Base-by-base conservation (phyloP, 139 green algal genomes). In the Chlorella sp. region DNA sequence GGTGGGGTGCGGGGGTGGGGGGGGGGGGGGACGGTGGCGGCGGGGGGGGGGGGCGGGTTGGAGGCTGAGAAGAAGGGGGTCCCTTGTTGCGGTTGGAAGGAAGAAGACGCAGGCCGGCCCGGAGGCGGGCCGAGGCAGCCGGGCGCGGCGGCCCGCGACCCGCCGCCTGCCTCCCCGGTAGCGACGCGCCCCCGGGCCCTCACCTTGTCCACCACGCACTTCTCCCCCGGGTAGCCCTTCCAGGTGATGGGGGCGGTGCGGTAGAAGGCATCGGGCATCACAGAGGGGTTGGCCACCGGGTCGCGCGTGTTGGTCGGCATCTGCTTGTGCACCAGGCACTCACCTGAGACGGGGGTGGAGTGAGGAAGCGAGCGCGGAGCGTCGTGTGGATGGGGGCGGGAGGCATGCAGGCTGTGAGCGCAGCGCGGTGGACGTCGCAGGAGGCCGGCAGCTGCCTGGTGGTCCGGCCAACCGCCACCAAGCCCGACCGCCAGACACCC, bases 241-340 rank as follows among this genome's bases (percentile, higher is more conserved):
- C 88, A 96, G 35, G 64, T 81, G 77, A 89, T 69, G 51, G 89
- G 87, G 14, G 74, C 71, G 48, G 76, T 75, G 56, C 86, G 82
- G 77, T 83, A 90, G 48, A 67, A 67, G 38, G 67, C 40, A 71
- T 96, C 92, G 9, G 90, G 89, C 80, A 94, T 83, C n/a, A 68
- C 87, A 17, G 67, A 66, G 31, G 83, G 85, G 73, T 87, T 87
- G 60, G 38, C 23, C 14, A 79, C 76, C 17, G 78, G 56, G 79
- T 97, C 93, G 6, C 91, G 82, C 31, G 85, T 98, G 89, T 98
- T 97, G 45, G 74, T 81, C 27, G 95, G 95, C 14, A 42, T 86
- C 83, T 95, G 87, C 89, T 98, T 97, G 87, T 99, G 98, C 78
- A 99, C 91, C 75, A 95, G 95, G 17, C 95, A 82, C 67, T 98